Evolutionary conservation across 164 flowering plant species (phyloP).

Genomic region (Magnolia officinalis): DNA sequence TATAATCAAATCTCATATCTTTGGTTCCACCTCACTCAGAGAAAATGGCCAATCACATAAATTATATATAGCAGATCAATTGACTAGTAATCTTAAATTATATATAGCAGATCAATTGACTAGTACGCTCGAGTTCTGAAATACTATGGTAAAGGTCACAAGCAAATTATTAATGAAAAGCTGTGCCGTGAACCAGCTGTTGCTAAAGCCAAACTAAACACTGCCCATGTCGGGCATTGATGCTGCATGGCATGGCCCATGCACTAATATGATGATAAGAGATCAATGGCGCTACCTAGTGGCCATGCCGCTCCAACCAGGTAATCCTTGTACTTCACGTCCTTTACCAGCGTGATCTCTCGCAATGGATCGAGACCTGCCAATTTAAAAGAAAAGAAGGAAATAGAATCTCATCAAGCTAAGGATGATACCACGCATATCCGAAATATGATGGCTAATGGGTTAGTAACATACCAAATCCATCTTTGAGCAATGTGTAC

Average conservation of each 20-base stretch:
- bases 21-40: no score
- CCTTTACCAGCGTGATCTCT: constrained; percentile 79
- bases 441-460: neutral
- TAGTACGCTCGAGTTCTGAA: no score
- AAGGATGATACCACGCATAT: neutral
- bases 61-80: no score
- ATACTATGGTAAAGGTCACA: no score
- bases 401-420: neutral
- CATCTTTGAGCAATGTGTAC: constrained; percentile 47
- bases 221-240: neutral
- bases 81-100: no score
- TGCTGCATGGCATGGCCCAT: no score
- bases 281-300: constrained; percentile 92
- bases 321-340: constrained; percentile 53
- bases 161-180: neutral
- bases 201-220: neutral
- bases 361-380: constrained; percentile 75
- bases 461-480: constrained; percentile 40
- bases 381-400: neutral
- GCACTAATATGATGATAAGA: constrained; percentile 38
- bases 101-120: no score
- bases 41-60: no score
- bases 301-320: constrained; percentile 98
- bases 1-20: neutral
- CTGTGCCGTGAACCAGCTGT: neutral